Evolutionary conservation across 148 eudicot species (phyloP).

Genomic region (Chenopodium album): DNA sequence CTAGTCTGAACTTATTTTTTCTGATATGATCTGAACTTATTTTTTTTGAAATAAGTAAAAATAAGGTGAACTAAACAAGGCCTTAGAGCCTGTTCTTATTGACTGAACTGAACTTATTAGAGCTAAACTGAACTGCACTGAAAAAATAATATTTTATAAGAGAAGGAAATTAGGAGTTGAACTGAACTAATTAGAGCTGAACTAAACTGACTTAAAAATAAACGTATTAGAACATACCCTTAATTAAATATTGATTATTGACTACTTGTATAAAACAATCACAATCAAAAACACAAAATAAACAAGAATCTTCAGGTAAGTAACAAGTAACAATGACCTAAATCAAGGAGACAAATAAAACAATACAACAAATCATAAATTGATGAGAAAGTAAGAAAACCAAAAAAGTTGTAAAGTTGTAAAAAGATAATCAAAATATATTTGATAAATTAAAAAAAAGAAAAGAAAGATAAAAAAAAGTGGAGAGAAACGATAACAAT

Average conservation of each 20-base stretch:
- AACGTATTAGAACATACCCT: too few species aligned
- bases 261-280: not conserved
- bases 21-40: too few species aligned
- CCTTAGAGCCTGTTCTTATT: too few species aligned
- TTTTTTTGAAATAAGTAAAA: too few species aligned
- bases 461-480: not conserved
- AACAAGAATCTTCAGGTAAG: not conserved
- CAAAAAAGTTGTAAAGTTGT: not conserved
- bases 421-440: not conserved
- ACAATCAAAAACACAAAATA: not conserved
- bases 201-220: too few species aligned
- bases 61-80: too few species aligned
- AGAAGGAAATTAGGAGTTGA: too few species aligned
- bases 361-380: not conserved
- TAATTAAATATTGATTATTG: not conserved
- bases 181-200: too few species aligned
- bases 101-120: too few species aligned
- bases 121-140: too few species aligned
- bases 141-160: too few species aligned
- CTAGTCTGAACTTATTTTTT: too few species aligned
- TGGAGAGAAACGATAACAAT: not conserved
- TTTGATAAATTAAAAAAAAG: not conserved
- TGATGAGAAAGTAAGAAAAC: not conserved
- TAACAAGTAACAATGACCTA: not conserved
- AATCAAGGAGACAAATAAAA: constrained; percentile 15